Percentiles rank a stretch among this genome's conserved stretches.
These are phyloP conservation scores for Pleurotus giganteus DNA, from an alignment of 768 basidiomycete genomes.

Conservation along the genomic window DNA sequence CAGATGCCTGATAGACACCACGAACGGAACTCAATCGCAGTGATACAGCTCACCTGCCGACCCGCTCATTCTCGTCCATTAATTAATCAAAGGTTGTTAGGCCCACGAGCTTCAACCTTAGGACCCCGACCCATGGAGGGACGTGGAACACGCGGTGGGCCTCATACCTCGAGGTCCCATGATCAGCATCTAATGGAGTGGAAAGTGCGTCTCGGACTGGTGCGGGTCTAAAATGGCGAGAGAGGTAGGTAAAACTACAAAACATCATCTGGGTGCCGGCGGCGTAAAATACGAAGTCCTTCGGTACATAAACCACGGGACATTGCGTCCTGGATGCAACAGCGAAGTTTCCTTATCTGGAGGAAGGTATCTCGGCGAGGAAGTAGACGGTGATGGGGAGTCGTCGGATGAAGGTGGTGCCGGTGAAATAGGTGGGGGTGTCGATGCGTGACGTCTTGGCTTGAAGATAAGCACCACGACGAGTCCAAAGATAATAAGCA, in stretches of 20 bases:
- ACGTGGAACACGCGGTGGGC: too few species aligned
- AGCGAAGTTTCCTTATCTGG: neutral
- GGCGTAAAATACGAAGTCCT: slow-evolving; percentile 11
- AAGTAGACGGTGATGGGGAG: neutral
- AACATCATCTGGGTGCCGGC: slow-evolving; percentile 6
- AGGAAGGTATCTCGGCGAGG: neutral
- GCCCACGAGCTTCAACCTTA: too few species aligned
- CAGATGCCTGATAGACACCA: too few species aligned
- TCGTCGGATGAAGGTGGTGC: slow-evolving; percentile 15
- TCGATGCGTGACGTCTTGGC: slow-evolving; percentile 57
- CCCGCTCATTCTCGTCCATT: too few species aligned
- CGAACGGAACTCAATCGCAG: too few species aligned
- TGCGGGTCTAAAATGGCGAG: neutral
- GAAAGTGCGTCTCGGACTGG: neutral
- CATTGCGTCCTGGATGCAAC: neutral
- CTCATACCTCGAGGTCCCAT: too few species aligned
- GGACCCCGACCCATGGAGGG: too few species aligned
- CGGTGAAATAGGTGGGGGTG: slow-evolving; percentile 26
- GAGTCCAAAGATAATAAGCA: slow-evolving; percentile 87
- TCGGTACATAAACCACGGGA: slow-evolving; percentile 10
- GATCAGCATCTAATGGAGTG: neutral
- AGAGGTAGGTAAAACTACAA: neutral
- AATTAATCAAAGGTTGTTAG: too few species aligned
- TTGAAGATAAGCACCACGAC: slow-evolving; percentile 91
- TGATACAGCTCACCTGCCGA: too few species aligned